A percentile compares a stretch with the other conserved stretches of the same genome.
Conservation (phyloP, 441 rosid species). For the Aquilaria agallochum region DNA sequence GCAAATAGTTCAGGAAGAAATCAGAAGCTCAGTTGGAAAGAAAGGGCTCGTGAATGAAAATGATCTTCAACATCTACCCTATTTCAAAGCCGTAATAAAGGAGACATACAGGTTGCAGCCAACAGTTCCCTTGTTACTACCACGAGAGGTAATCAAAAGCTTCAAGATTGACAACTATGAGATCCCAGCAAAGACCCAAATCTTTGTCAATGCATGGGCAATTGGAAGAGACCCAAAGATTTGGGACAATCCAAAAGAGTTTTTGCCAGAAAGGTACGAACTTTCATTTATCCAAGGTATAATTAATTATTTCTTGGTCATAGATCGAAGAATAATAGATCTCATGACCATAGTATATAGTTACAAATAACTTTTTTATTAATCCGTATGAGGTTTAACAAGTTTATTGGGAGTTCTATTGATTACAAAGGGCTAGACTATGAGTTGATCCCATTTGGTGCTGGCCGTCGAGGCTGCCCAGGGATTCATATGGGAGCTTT, state of each 20-base stretch:
- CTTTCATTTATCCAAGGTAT: too few species aligned
- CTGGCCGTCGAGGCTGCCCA: constrained; percentile 35
- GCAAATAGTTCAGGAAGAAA: constrained; percentile 28
- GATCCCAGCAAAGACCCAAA: constrained; percentile 31
- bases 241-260: constrained; percentile 39
- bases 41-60: constrained; percentile 37
- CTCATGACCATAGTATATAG: too few species aligned
- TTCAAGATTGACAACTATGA: constrained; percentile 31
- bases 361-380: too few species aligned
- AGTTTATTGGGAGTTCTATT: constrained; percentile 30
- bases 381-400: background rate
- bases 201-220: constrained; percentile 37
- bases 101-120: constrained; percentile 36
- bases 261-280: constrained; percentile 24
- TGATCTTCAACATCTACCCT: constrained; percentile 30
- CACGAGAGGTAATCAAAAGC: constrained; percentile 26
- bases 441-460: constrained; percentile 40
- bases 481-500: constrained; percentile 33
- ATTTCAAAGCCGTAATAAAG: constrained; percentile 35
- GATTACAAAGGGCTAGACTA: constrained; percentile 38
- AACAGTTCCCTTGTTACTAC: constrained; percentile 28
- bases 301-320: too few species aligned
- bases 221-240: constrained; percentile 37
- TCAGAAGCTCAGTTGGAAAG: constrained; percentile 23
- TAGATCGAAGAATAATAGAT: too few species aligned